Base-by-base conservation (phyloP, 169 alveolate genomes). In the Plasmodium relictum region DNA sequence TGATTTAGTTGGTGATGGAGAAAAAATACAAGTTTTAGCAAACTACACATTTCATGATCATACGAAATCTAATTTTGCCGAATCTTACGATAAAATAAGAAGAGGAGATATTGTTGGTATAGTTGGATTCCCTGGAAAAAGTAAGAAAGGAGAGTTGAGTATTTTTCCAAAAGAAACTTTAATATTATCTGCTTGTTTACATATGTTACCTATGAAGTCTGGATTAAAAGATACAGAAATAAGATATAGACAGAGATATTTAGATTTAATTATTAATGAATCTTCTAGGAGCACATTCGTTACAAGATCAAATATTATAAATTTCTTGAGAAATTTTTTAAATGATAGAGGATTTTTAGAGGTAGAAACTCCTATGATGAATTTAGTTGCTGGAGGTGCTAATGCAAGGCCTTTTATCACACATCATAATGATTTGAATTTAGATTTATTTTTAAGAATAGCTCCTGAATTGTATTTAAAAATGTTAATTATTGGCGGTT, bases 321-420 rank as follows among this genome's bases (percentile, higher is more conserved):
- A 92, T 76, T 92, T 76, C 85, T 74, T 97, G 44, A 95, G 99
- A 69, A 89, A 59, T 48, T 94, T 93, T 92, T 95, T 99, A 83
- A 98, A 95, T 74, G 96, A 94, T 54, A 93, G 97, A 37, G 99
- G 98, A 3, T 98, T 98, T 93, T 48, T 97, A 18, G 99, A 99
- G 93, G 99, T 98, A 22, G 99, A 99, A 95, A 99, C 99, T 52
- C 99, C 99, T 22, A 97, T 97, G 97, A 96, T 99, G 98, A 97
- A 98, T 88, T 95, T 97, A 95, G 96, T 97, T 26, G 96, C 98
- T 22, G 99, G 99, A 31, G 99, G 93, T n/a, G 98, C 99, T 0
- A 93, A 98, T 31, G 99, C 99, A 3, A 96, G 94, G 88, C 99
- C 99, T 26, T 99, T 99, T 95, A 95, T 94, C 42, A 99, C 99